phyloP scores from a whole-genome alignment of 257 asterid species.

The Ligustrum vulgare region DNA sequence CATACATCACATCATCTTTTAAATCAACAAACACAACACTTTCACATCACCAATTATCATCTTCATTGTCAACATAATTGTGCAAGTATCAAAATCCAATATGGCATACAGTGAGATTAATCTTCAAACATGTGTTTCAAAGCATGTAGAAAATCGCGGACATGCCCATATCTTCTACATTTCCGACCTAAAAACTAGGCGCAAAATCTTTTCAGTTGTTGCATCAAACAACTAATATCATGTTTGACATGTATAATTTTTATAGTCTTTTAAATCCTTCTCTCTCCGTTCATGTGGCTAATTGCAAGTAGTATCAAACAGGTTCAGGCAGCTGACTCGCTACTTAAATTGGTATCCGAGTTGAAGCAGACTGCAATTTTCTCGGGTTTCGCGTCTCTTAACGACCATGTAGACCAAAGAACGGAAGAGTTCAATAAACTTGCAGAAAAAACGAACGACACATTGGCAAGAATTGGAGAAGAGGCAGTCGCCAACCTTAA shows the following conservation, averaged over 20 bases:
- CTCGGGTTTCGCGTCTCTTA: conserved; percentile 86
- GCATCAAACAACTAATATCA: not conserved
- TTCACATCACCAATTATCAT: too few species aligned
- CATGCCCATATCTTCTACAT: not conserved
- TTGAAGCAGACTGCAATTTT: conserved; percentile 87
- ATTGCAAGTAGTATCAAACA: conserved; percentile 32
- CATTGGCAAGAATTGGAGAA: conserved; percentile 68
- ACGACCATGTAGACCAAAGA: conserved; percentile 87
- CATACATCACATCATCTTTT: too few species aligned
- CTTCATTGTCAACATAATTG: too few species aligned
- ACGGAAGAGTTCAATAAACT: conserved; percentile 64
- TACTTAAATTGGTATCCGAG: conserved; percentile 93
- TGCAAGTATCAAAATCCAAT: too few species aligned
- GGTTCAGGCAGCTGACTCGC: conserved; percentile 89
- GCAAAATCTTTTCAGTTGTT: not conserved
- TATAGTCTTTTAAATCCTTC: not conserved
- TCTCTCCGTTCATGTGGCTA: not conserved
- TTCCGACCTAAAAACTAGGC: not conserved
- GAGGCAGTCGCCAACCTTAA: conserved; percentile 79
- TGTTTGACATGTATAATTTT: not conserved
- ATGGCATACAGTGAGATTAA: not conserved
- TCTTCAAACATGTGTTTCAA: not conserved
- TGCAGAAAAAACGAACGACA: conserved; percentile 55
- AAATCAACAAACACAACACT: too few species aligned
- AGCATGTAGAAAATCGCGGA: not conserved